Evolutionary conservation across 192 early-diverging fungal species (phyloP).

Genomic region (Oehlia diaphana): DNA sequence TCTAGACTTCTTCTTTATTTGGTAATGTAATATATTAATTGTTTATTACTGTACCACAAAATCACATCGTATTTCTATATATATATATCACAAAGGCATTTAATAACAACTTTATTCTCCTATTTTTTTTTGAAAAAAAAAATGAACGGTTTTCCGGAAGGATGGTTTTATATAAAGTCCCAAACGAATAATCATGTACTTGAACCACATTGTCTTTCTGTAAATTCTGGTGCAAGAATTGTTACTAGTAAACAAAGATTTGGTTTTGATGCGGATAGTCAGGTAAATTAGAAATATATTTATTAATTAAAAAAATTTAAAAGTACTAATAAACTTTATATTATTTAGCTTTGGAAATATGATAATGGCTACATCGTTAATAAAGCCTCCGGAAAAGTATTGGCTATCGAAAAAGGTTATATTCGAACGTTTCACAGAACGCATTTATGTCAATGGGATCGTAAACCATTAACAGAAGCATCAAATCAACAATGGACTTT

Average conservation of each 20-base stretch:
- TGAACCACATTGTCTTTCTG: constrained; percentile 35
- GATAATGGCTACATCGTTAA: constrained; percentile 40
- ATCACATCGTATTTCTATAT: no score
- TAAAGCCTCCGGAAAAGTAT: constrained; percentile 37
- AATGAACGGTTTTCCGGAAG: not conserved
- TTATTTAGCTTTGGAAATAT: constrained; percentile 38
- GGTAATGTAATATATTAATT: no score
- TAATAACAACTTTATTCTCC: not conserved
- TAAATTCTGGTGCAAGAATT: constrained; percentile 30
- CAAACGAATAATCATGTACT: constrained; percentile 32
- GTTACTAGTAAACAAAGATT: constrained; percentile 32
- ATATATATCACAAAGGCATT: no score
- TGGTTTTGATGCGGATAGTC: constrained; percentile 31
- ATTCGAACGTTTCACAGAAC: constrained; percentile 24
- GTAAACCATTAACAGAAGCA: not conserved
- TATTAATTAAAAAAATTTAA: not conserved
- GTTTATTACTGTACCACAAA: no score
- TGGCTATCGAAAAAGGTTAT: constrained; percentile 35
- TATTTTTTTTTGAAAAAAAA: no score
- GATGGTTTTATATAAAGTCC: constrained; percentile 47
- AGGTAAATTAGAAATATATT: constrained; percentile 14
- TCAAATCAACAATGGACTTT: constrained; percentile 13
- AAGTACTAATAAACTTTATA: not conserved
- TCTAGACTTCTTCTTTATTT: no score
- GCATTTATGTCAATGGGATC: constrained; percentile 8